Percentiles rank a stretch among this genome's conserved stretches.
Conservation (phyloP, 768 basidiomycete species). For the Suillus fuscotomentosus region DNA sequence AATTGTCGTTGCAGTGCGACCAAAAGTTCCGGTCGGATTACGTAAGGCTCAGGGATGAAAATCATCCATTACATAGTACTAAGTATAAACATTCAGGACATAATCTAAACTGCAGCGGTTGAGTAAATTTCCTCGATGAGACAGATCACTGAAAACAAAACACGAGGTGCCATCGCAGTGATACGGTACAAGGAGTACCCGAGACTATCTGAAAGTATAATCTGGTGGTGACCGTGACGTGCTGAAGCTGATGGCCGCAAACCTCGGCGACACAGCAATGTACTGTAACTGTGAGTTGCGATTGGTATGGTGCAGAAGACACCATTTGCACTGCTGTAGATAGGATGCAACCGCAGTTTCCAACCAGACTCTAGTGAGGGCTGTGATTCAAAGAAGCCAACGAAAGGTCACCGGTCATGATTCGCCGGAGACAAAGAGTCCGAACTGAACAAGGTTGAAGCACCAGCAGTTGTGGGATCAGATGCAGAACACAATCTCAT, state of each 20-base stretch:
- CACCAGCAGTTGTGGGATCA: neutral
- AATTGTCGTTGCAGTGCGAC: slow-evolving; percentile 4
- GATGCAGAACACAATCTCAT: neutral
- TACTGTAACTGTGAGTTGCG: neutral
- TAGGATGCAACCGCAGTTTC: neutral
- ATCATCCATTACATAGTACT: neutral
- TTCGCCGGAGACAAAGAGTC: neutral
- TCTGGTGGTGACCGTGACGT: neutral
- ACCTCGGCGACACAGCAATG: neutral
- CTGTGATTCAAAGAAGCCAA: neutral
- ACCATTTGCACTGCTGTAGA: neutral
- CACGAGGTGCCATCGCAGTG: neutral
- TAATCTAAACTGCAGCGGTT: neutral
- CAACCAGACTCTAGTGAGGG: neutral
- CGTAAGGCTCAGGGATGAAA: neutral
- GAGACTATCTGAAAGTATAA: neutral
- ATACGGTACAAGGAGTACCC: neutral
- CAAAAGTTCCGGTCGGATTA: neutral
- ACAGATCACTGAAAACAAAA: neutral
- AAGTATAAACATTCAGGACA: neutral
- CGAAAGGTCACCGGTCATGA: neutral
- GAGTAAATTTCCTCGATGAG: neutral
- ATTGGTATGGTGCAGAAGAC: neutral
- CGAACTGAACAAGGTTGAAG: neutral
- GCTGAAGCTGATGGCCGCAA: neutral